These are phyloP conservation scores for Thielaviopsis euricoi DNA, from an alignment of 2,329 filamentous ascomycete species.

Conservation along the genomic window DNA sequence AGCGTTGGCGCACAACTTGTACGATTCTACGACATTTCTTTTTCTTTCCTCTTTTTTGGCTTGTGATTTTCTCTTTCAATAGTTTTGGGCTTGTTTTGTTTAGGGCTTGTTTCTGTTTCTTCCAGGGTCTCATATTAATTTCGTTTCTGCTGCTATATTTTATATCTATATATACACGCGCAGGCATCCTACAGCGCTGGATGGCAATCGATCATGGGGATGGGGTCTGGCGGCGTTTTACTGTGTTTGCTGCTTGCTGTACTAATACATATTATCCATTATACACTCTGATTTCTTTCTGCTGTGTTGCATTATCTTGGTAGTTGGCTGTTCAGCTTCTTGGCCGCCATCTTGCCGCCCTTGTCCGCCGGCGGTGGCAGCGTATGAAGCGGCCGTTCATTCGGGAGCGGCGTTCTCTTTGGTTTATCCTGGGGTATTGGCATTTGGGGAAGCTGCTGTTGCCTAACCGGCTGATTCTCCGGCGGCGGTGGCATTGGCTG, in stretches of 20 bases:
- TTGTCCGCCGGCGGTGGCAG: neutral
- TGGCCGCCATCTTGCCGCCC: neutral
- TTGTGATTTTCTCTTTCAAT: too few relatives aligned
- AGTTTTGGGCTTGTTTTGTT: slow-evolving; percentile 3
- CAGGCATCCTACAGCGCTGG: too few relatives aligned
- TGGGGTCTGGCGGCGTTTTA: too few relatives aligned
- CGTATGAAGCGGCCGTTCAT: neutral
- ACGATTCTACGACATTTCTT: slow-evolving; percentile 4
- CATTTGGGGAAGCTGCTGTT: neutral
- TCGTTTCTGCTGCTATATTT: too few relatives aligned
- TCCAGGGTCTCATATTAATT: neutral
- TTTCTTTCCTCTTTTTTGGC: too few relatives aligned
- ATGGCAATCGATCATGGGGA: too few relatives aligned
- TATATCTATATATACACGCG: too few relatives aligned
- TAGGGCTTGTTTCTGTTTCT: slow-evolving; percentile 7
- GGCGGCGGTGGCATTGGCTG: too few relatives aligned
- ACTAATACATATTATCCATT: too few relatives aligned
- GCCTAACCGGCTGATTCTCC: too few relatives aligned
- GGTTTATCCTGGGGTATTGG: too few relatives aligned
- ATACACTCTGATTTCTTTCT: neutral
- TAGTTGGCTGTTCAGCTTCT: neutral
- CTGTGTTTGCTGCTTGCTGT: too few relatives aligned
- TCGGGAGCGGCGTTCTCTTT: neutral
- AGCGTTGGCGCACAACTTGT: neutral
- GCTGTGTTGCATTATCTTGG: neutral